These are phyloP conservation scores for Amborella trichopoda DNA, from an alignment of 164 flowering plant genomes.

Conservation along the genomic window DNA sequence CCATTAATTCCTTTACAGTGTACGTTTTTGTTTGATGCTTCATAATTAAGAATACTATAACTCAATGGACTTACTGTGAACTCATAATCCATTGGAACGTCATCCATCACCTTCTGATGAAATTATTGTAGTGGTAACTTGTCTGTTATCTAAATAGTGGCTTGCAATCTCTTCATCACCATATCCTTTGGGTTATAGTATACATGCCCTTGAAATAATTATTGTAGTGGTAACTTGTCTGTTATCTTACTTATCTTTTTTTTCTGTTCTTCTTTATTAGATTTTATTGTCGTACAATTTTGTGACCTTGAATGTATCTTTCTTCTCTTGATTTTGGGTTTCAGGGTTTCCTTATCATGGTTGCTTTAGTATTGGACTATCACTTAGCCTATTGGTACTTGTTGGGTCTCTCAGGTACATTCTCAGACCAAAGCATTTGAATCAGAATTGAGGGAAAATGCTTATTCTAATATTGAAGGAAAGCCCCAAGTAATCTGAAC, in stretches of 20 bases:
- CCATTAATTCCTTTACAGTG: neutral
- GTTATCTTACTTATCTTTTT: neutral
- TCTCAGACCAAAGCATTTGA: neutral
- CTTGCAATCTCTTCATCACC: neutral
- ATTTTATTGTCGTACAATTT: neutral
- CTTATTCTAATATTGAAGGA: too few relatives aligned
- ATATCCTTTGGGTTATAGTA: neutral
- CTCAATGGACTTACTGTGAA: too few relatives aligned
- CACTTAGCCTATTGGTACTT: constrained; percentile 69
- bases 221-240: neutral
- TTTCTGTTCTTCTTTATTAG: neutral
- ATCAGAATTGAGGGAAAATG: too few relatives aligned
- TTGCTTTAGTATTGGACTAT: constrained; percentile 56
- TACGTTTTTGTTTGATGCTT: too few relatives aligned
- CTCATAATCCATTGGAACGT: too few relatives aligned
- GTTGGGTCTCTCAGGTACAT: constrained; percentile 50
- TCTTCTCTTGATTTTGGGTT: constrained; percentile 4
- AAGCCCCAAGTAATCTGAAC: too few relatives aligned
- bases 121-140: neutral
- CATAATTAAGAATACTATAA: too few relatives aligned
- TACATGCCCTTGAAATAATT: neutral
- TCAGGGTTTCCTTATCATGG: constrained; percentile 56
- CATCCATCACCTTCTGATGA: neutral
- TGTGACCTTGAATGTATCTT: neutral
- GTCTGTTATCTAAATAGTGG: neutral